A percentile compares a stretch with the other conserved stretches of the same genome.
Conservation (phyloP, 192 early-diverging fungal genomes). For the Geranomyces variabilis region DNA sequence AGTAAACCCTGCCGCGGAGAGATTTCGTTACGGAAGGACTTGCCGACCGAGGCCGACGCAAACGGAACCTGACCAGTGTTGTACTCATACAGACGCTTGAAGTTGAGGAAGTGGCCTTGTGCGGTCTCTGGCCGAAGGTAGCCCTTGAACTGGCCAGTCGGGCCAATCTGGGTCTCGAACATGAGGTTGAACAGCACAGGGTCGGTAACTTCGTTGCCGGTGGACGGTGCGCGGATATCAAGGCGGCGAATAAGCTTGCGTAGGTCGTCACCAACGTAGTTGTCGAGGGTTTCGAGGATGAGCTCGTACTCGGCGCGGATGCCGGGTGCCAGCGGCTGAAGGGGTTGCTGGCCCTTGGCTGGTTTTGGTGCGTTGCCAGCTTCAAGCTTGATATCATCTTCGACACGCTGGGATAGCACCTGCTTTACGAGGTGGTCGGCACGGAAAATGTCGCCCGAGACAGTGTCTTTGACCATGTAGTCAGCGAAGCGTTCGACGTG, state of each 20-base stretch:
- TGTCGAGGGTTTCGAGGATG: constrained; percentile 92
- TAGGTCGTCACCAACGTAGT: constrained; percentile 86
- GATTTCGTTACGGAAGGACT: constrained; percentile 99
- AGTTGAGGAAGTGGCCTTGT: constrained; percentile 99
- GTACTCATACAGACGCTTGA: constrained; percentile 93
- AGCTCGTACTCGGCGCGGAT: constrained; percentile 75
- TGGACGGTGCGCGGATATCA: constrained; percentile 88
- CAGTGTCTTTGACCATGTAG: constrained; percentile 95
- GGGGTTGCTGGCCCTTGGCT: constrained; percentile 54
- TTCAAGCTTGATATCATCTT: constrained; percentile 66
- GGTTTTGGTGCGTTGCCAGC: constrained; percentile 36
- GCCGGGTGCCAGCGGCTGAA: constrained; percentile 64
- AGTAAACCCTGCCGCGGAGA: constrained; percentile 92
- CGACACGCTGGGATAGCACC: constrained; percentile 87
- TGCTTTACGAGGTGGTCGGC: constrained; percentile 97
- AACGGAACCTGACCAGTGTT: constrained; percentile 99
- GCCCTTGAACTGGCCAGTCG: constrained; percentile 92
- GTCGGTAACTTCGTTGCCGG: constrained; percentile 86
- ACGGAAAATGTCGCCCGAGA: constrained; percentile 92
- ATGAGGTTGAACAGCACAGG: constrained; percentile 98
- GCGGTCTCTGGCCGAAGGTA: constrained; percentile 99
- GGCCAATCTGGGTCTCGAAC: constrained; percentile 98
- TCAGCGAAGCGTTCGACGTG: constrained; percentile 99
- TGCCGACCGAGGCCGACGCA: constrained; percentile 96
- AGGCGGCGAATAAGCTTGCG: constrained; percentile 79